Evolutionary conservation across 2,329 filamentous ascomycete genomes (phyloP), one percentile per base, ranked within the genome.

Genomic region (Claviceps sp.): DNA sequence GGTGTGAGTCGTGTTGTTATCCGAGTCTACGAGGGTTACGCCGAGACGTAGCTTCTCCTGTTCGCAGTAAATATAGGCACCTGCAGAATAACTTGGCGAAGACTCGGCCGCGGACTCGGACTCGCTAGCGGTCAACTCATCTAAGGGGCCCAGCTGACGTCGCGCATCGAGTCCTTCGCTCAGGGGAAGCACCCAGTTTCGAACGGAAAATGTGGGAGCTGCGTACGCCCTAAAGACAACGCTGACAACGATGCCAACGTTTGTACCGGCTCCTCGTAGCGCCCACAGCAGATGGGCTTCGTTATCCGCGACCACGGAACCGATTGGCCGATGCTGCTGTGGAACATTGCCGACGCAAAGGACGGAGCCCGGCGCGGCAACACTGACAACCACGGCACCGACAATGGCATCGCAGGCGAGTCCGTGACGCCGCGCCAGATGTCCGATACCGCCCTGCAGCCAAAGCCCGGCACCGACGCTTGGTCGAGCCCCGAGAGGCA

Each of bases 371-470:
- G 72, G 71, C 0, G 66, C 59, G 50, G 78, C 70, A n/a, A 39
- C 37, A 55, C 72, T 74, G 61, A 83, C 72, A 26, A 83, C 13
- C 2, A 83, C 71, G 20, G 75, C 79, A 55, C 80, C 79, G n/a
- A 82, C 61, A 45, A 84, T 75, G 45, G 72, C 61, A 55, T 84
- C 80, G 56, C 77, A 82, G 2, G 78, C 55, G 13, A 85, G 76
- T 1, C 80, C 79, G 55, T 79, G 62, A 8, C 69, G 51, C 53
- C 79, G 69, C 38, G 74, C 59, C n/a, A 81, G 65, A 56, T 82
- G 78, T 2, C 80, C 79, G 47, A 84, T 79, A 50, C 80, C 80
- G 42, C 81, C 81, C 66, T 84, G 79, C 46, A 85, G 66, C 78
- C 78, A 83, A 14, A 80, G 57, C 0, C 81, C 81, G 0, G 77